These are phyloP conservation scores for Diaporthe aspalathi DNA, from an alignment of 2,329 filamentous ascomycete genomes.

Conservation along the genomic window DNA sequence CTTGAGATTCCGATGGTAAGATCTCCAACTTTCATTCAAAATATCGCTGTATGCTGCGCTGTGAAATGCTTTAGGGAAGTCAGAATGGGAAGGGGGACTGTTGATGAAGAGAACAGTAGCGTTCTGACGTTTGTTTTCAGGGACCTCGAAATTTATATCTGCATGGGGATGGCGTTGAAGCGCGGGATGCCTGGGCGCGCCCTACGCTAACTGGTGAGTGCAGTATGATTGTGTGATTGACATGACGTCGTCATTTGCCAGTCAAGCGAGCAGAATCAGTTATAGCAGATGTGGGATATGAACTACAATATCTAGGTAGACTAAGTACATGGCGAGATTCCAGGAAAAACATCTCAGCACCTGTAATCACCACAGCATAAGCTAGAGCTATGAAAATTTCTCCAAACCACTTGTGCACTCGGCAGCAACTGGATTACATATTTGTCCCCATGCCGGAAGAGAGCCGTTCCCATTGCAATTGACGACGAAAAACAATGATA, in stretches of 20 bases:
- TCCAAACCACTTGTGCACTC: not conserved
- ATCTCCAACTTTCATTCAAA: no score
- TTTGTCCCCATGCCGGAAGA: not conserved
- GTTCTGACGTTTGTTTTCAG: accelerated
- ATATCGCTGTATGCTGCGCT: not conserved
- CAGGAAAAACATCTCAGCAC: not conserved
- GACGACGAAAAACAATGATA: no score
- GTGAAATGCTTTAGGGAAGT: not conserved
- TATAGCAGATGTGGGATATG: no score
- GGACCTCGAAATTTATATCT: not conserved
- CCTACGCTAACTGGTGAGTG: not conserved
- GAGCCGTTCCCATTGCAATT: no score
- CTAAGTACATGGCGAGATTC: no score
- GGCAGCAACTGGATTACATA: not conserved
- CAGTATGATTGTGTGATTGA: not conserved
- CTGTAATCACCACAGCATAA: not conserved
- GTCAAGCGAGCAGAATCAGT: not conserved
- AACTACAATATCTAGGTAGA: no score
- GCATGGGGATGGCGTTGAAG: not conserved
- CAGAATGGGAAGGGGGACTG: accelerated
- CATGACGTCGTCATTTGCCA: not conserved
- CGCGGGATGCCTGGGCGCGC: constrained; percentile 2
- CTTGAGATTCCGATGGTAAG: not conserved
- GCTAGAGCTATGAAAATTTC: not conserved
- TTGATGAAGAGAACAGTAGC: not conserved